Evolutionary conservation across 345 rosid species (phyloP).

Genomic region (Hibiscus syriacus): DNA sequence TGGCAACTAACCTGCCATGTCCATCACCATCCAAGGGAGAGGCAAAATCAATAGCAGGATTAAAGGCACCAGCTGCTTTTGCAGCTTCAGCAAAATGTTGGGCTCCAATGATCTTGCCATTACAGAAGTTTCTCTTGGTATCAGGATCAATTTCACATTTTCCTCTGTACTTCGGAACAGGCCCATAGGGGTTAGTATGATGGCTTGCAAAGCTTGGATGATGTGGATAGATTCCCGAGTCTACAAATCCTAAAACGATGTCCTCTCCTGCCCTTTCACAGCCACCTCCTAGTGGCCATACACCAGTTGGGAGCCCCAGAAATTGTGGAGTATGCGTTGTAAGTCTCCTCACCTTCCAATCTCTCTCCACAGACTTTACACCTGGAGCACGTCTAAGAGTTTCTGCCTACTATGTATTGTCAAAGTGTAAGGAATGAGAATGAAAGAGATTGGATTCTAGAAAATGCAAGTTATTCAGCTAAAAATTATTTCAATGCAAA

Average conservation of each 20-base stretch:
- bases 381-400: slow-evolving; percentile 62
- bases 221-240: slow-evolving; percentile 87
- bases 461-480: not conserved
- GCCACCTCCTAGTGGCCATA: slow-evolving; percentile 99
- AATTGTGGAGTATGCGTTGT: slow-evolving; percentile 97
- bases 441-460: slow-evolving; percentile 8
- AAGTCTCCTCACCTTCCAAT: slow-evolving; percentile 93
- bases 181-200: slow-evolving; percentile 65
- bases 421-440: slow-evolving; percentile 33
- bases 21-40: slow-evolving; percentile 99
- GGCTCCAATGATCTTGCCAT: slow-evolving; percentile 97
- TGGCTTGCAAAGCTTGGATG: slow-evolving; percentile 87
- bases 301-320: slow-evolving; percentile 94
- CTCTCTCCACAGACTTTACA: slow-evolving; percentile 83
- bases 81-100: slow-evolving; percentile 98
- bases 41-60: slow-evolving; percentile 80
- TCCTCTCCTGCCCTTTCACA: slow-evolving; percentile 91
- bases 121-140: slow-evolving; percentile 62
- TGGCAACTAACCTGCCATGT: slow-evolving; percentile 75
- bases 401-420: slow-evolving; percentile 79
- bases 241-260: slow-evolving; percentile 88
- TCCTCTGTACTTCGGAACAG: slow-evolving; percentile 80
- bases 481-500: no score
- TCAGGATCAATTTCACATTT: slow-evolving; percentile 85
- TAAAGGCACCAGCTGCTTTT: slow-evolving; percentile 83